Percentiles rank a stretch among this genome's conserved stretches.
Conservation (phyloP, 768 basidiomycete genomes). For the Tricholoma hemisulphureum region DNA sequence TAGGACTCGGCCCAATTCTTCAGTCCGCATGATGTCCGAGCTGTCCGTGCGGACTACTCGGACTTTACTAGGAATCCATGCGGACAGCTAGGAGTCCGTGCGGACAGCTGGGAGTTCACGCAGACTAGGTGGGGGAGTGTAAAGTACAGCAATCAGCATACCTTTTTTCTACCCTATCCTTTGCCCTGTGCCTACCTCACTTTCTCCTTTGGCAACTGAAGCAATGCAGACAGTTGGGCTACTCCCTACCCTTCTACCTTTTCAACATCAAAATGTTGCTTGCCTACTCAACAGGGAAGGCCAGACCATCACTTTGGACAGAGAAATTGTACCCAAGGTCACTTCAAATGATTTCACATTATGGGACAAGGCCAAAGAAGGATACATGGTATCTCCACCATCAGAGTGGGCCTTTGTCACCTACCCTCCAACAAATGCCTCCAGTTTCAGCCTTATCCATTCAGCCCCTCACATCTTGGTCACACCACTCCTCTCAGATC, state of each 20-base stretch:
- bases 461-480: no score
- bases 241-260: constrained; percentile 70
- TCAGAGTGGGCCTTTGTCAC: constrained; percentile 49
- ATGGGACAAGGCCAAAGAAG: constrained; percentile 49
- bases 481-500: no score
- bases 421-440: constrained; percentile 30
- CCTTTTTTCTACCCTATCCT: constrained; percentile 73
- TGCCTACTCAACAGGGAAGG: constrained; percentile 78
- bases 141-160: constrained; percentile 56
- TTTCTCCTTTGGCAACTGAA: constrained; percentile 36
- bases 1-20: no score
- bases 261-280: constrained; percentile 76
- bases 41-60: no score
- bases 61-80: no score
- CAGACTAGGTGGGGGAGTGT: no score
- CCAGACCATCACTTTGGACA: constrained; percentile 46
- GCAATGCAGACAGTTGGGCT: constrained; percentile 65
- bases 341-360: constrained; percentile 40
- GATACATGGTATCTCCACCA: constrained; percentile 57
- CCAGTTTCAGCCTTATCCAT: constrained; percentile 49
- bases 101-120: no score
- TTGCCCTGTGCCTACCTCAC: constrained; percentile 57
- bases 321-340: constrained; percentile 40
- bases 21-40: no score
- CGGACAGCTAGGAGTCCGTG: no score